phyloP scores from a whole-genome alignment of 2,329 filamentous ascomycete species.

The Diaporthe longicolla region DNA sequence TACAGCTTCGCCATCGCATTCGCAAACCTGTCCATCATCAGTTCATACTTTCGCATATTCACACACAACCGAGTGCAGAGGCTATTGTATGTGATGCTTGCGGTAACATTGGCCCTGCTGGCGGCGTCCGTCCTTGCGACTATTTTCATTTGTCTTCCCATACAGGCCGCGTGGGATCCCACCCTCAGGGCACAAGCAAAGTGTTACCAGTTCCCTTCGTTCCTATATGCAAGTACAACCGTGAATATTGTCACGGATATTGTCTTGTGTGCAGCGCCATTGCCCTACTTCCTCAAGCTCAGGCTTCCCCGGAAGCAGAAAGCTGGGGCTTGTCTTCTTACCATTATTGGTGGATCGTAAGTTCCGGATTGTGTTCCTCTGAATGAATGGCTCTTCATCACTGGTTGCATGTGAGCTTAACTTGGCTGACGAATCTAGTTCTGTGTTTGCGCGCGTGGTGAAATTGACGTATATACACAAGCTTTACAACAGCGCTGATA shows the following conservation, averaged over 20 bases:
- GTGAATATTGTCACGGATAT: constrained; percentile 33
- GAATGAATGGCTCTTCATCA: background rate
- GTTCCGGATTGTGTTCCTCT: background rate
- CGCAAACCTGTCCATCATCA: constrained; percentile 38
- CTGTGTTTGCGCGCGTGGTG: constrained; percentile 20
- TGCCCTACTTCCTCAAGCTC: constrained; percentile 35
- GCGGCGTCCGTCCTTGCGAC: constrained; percentile 13
- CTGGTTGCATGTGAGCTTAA: background rate
- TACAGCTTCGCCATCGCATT: constrained; percentile 38
- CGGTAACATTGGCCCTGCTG: constrained; percentile 32
- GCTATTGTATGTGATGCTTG: constrained; percentile 26
- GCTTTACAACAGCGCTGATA: constrained; percentile 25
- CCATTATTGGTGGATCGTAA: constrained; percentile 38
- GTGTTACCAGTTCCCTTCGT: constrained; percentile 30
- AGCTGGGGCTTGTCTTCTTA: constrained; percentile 26
- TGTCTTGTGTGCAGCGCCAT: constrained; percentile 28
- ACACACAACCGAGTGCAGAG: constrained; percentile 17
- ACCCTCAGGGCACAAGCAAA: constrained; percentile 18
- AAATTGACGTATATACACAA: constrained; percentile 3
- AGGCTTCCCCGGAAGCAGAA: constrained; percentile 37
- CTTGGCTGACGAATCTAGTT: constrained; percentile 22
- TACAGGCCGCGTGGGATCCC: constrained; percentile 36
- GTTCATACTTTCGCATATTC: constrained; percentile 37
- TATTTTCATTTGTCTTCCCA: constrained; percentile 24
- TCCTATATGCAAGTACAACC: constrained; percentile 27